These are phyloP conservation scores for Apiospora phragmitis DNA, from an alignment of 2,329 filamentous ascomycete species.

Conservation along the genomic window DNA sequence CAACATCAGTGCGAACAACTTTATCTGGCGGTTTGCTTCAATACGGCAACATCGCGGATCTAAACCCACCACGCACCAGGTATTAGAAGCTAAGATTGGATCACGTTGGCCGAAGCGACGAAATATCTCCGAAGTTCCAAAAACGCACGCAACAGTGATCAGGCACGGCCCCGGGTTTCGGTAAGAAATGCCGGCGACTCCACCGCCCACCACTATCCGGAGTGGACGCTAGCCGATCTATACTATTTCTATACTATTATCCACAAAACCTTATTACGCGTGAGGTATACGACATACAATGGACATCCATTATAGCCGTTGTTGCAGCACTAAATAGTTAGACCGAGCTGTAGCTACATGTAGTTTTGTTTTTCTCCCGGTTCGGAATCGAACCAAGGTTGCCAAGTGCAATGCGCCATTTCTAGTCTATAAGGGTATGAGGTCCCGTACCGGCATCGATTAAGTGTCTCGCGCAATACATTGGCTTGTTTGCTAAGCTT, in stretches of 20 bases:
- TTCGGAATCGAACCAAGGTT: not conserved
- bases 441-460: not conserved
- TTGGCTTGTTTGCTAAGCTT: not conserved
- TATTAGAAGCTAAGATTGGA: not conserved
- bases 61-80: not conserved
- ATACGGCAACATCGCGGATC: too few species aligned
- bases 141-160: not conserved
- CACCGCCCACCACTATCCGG: not conserved
- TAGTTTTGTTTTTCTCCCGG: not conserved
- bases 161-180: not conserved
- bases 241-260: not conserved
- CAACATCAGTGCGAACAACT: too few species aligned
- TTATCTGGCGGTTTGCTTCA: too few species aligned
- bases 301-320: not conserved
- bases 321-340: not conserved
- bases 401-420: not conserved
- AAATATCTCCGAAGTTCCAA: not conserved
- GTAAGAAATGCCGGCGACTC: not conserved
- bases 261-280: not conserved
- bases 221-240: not conserved
- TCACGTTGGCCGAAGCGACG: not conserved
- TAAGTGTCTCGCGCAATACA: not conserved
- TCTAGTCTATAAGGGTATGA: not conserved
- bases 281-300: not conserved
- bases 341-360: not conserved